phyloP scores from a whole-genome alignment of 208 protist species.

The Herpetomonas samuelpessoai region DNA sequence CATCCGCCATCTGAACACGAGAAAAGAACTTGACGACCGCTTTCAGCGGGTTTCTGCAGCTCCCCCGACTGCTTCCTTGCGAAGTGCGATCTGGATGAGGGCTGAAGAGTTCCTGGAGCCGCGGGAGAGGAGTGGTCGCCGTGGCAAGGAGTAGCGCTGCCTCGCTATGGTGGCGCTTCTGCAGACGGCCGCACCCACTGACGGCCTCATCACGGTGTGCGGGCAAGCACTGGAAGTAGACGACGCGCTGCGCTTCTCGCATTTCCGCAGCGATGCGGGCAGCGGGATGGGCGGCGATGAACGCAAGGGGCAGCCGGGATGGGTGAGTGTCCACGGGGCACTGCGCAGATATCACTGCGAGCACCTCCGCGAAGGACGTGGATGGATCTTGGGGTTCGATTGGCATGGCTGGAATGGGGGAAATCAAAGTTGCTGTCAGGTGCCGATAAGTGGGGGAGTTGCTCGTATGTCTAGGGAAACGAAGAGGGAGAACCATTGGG shows the following conservation, averaged over 20 bases:
- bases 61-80: neutral
- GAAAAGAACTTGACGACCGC: neutral
- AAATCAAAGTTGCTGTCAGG: too few relatives aligned
- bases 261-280: slow-evolving; percentile 43
- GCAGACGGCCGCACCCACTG: slow-evolving; percentile 15
- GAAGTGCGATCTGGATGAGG: neutral
- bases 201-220: neutral
- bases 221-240: slow-evolving; percentile 20
- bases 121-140: slow-evolving; percentile 24
- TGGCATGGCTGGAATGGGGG: too few relatives aligned
- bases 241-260: slow-evolving; percentile 23
- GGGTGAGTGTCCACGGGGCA: slow-evolving; percentile 12
- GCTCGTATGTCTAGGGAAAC: too few relatives aligned
- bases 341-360: too few relatives aligned
- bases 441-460: too few relatives aligned
- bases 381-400: too few relatives aligned
- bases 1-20: neutral
- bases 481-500: too few relatives aligned
- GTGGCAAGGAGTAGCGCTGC: slow-evolving; percentile 16
- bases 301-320: slow-evolving; percentile 35
- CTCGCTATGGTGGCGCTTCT: neutral
- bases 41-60: neutral
- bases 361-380: too few relatives aligned
- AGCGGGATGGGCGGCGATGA: slow-evolving; percentile 27
- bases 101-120: slow-evolving; percentile 11